Evolutionary conservation across 2,329 filamentous ascomycete genomes (phyloP).

Genomic region (Colletotrichum falcatum): DNA sequence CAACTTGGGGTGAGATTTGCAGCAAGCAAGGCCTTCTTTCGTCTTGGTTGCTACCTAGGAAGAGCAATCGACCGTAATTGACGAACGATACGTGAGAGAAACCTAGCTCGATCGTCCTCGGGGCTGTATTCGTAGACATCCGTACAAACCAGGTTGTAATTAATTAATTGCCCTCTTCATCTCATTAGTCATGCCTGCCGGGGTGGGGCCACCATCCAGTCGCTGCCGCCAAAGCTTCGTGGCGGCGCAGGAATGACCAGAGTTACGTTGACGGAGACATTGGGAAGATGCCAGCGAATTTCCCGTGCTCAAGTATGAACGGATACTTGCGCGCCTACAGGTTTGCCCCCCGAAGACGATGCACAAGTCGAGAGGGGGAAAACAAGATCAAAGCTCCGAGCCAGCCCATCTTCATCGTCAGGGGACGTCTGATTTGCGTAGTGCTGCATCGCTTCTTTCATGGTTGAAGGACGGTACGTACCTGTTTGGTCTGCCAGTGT

Average conservation of each 20-base stretch:
- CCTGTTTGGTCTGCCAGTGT: slow-evolving; percentile 18
- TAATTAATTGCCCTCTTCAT: neutral
- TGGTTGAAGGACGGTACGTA: slow-evolving; percentile 16
- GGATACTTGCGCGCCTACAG: neutral
- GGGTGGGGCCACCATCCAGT: neutral
- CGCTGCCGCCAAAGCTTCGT: slow-evolving; percentile 19
- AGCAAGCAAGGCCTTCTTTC: neutral
- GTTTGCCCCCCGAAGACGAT: neutral
- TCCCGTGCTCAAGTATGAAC: neutral
- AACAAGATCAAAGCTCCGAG: neutral
- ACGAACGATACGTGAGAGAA: neutral
- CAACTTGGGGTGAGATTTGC: neutral
- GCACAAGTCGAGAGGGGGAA: neutral
- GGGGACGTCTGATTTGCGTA: slow-evolving; percentile 14
- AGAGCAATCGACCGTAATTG: neutral
- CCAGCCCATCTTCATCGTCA: slow-evolving; percentile 6
- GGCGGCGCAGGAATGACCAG: neutral
- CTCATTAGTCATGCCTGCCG: slow-evolving; percentile 19
- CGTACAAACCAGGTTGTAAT: slow-evolving; percentile 2
- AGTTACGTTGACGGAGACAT: slow-evolving; percentile 2
- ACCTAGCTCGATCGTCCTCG: neutral
- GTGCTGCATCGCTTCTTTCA: slow-evolving; percentile 6
- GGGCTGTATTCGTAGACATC: neutral
- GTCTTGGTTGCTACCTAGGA: neutral
- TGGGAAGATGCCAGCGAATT: neutral